Evolutionary conservation across 495 filamentous ascomycete genomes (phyloP).

Genomic region (Neurospora sp.): DNA sequence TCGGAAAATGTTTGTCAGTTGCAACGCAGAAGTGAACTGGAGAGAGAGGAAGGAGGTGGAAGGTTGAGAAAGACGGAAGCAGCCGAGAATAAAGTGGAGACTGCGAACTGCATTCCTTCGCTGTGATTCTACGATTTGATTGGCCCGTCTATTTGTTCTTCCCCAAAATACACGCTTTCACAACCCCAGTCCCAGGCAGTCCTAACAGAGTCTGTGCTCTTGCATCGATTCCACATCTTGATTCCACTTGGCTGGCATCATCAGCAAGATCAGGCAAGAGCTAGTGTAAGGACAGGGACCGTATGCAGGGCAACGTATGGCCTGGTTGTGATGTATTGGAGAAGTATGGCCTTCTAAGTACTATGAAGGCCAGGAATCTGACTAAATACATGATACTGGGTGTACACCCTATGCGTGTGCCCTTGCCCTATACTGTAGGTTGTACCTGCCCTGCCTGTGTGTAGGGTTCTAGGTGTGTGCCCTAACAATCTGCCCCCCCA

Average conservation of each 20-base stretch:
- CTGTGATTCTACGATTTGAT: neutral
- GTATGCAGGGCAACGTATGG: no score
- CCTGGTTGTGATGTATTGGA: no score
- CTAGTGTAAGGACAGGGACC: no score
- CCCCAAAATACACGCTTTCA: neutral
- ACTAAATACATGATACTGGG: no score
- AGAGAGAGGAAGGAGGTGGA: neutral
- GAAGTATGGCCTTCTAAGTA: no score
- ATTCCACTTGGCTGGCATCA: neutral
- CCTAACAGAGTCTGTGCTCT: neutral
- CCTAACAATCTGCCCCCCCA: no score
- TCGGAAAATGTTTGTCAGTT: neutral
- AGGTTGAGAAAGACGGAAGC: neutral
- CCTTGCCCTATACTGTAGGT: no score
- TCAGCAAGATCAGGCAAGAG: neutral
- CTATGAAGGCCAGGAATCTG: no score
- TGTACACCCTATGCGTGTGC: no score
- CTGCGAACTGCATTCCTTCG: neutral
- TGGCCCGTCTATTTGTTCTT: neutral
- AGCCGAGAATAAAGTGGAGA: neutral
- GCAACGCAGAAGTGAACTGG: neutral
- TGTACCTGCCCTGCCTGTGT: no score
- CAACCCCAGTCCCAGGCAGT: neutral
- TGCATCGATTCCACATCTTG: neutral
- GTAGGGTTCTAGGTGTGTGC: no score